These are phyloP conservation scores for Picochlorum costavermella DNA, from an alignment of 139 green algal genomes.

Conservation along the genomic window DNA sequence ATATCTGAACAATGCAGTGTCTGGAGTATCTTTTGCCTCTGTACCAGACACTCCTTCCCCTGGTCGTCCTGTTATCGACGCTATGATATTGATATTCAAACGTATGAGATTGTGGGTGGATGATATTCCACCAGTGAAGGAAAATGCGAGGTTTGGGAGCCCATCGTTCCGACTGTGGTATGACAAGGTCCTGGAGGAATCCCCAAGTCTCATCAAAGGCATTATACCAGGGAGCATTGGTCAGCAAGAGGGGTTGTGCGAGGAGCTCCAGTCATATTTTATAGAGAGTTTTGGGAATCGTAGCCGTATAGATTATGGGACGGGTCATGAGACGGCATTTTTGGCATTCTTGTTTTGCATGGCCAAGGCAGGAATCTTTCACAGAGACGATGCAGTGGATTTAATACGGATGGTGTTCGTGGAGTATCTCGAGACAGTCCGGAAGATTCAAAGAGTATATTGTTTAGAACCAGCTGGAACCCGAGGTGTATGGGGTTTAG, in stretches of 20 bases:
- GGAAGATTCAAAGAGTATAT: slow-evolving; percentile 87
- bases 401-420: slow-evolving; percentile 44
- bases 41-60: slow-evolving; percentile 34
- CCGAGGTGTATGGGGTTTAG: slow-evolving; percentile 94
- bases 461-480: slow-evolving; percentile 92
- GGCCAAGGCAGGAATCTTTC: slow-evolving; percentile 64
- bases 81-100: slow-evolving; percentile 47
- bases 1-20: slow-evolving; percentile 59
- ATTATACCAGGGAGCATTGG: slow-evolving; percentile 37
- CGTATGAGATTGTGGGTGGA: slow-evolving; percentile 62
- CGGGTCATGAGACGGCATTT: slow-evolving; percentile 92
- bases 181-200: slow-evolving; percentile 34
- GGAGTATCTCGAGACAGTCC: slow-evolving; percentile 87
- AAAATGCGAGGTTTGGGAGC: slow-evolving; percentile 88
- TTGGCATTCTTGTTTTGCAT: slow-evolving; percentile 85
- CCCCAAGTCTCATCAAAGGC: slow-evolving; percentile 26
- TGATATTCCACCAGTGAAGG: slow-evolving; percentile 64
- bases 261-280: slow-evolving; percentile 81
- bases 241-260: slow-evolving; percentile 5
- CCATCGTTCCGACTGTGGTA: slow-evolving; percentile 78
- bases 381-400: slow-evolving; percentile 18
- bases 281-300: slow-evolving; percentile 85
- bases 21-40: slow-evolving; percentile 45
- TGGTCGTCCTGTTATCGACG: slow-evolving; percentile 3
- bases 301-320: slow-evolving; percentile 95